A percentile compares a stretch with the other conserved stretches of the same genome.
These are phyloP conservation scores for Schwanniomyces polymorphus DNA, from an alignment of 805 yeast species.

Conservation along the genomic window DNA sequence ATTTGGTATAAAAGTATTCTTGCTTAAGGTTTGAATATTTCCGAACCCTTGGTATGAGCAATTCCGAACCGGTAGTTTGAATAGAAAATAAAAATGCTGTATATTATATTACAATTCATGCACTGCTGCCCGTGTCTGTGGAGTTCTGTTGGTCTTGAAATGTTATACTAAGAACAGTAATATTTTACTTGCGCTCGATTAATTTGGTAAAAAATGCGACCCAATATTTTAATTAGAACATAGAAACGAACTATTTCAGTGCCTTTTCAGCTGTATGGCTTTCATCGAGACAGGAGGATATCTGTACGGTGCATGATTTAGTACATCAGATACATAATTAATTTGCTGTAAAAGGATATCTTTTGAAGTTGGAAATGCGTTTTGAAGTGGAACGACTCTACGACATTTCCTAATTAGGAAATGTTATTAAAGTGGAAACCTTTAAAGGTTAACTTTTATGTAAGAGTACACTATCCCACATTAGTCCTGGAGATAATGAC, in stretches of 20 bases:
- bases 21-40: no score
- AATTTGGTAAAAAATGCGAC: background rate
- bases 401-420: constrained; percentile 17
- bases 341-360: background rate
- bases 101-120: background rate
- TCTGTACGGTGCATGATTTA: background rate
- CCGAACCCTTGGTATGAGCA: no score
- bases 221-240: background rate
- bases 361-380: background rate
- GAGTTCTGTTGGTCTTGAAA: background rate
- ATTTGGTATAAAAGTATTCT: no score
- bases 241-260: background rate
- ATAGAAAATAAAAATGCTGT: no score
- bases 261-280: background rate
- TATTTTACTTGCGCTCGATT: background rate
- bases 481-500: background rate
- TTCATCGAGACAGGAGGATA: background rate
- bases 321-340: background rate
- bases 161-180: background rate
- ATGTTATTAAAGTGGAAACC: constrained; percentile 2
- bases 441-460: background rate
- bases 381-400: background rate
- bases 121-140: background rate
- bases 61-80: no score
- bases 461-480: background rate